Percentiles rank a stretch among this genome's conserved stretches.
Evolutionary conservation across 106 monocot species (phyloP).

Genomic region (Dioscorea alata): DNA sequence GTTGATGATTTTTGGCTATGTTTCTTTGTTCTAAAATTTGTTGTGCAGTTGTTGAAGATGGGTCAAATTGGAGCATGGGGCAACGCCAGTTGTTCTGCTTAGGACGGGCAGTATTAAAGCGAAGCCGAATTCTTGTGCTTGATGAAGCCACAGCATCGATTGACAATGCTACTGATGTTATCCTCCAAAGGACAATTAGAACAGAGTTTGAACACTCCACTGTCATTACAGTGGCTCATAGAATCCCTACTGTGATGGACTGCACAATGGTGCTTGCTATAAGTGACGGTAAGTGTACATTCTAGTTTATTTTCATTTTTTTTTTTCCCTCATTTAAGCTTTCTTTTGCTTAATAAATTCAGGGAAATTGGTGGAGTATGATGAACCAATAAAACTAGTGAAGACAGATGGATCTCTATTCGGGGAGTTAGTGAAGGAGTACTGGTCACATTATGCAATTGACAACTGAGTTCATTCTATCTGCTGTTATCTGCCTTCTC

Average conservation of each 20-base stretch:
- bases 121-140: constrained; percentile 74
- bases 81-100: constrained; percentile 91
- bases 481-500: no score
- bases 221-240: constrained; percentile 93
- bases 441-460: constrained; percentile 67
- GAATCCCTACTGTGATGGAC: constrained; percentile 96
- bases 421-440: constrained; percentile 71
- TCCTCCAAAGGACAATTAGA: constrained; percentile 88
- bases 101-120: constrained; percentile 71
- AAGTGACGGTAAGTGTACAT: constrained; percentile 59
- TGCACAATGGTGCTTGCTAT: constrained; percentile 84
- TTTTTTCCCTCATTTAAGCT: background rate
- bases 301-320: background rate
- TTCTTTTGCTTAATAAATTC: background rate
- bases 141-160: constrained; percentile 99
- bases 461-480: background rate
- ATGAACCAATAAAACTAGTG: constrained; percentile 67
- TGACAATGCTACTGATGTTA: constrained; percentile 81
- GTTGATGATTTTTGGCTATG: background rate
- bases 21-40: background rate
- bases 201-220: constrained; percentile 73
- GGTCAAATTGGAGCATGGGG: constrained; percentile 97
- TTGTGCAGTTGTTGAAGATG: constrained; percentile 71
- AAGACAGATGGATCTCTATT: constrained; percentile 69
- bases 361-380: constrained; percentile 83